Evolutionary conservation across 331 rosid genomes (phyloP).

Genomic region (Cydonia oblonga): DNA sequence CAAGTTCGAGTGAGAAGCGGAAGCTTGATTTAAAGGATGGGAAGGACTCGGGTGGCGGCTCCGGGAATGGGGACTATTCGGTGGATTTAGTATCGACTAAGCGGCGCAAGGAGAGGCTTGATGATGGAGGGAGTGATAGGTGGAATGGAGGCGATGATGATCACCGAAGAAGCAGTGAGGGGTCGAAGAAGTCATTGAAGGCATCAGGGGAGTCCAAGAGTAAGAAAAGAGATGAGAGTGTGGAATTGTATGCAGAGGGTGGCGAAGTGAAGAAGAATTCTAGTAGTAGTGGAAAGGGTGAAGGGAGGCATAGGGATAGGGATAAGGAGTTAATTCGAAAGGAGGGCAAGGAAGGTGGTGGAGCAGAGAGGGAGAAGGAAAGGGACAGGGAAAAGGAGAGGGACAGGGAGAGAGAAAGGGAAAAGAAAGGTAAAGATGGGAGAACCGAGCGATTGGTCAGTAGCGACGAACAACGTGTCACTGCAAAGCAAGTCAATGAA

Average conservation of each 20-base stretch:
- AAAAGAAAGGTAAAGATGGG: constrained; percentile 59
- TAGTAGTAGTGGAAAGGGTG: constrained; percentile 41
- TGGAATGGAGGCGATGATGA: constrained; percentile 92
- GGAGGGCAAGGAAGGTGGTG: constrained; percentile 53
- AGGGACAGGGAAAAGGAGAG: constrained; percentile 48
- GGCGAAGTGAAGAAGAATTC: constrained; percentile 60
- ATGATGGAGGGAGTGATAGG: constrained; percentile 55
- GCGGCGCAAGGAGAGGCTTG: constrained; percentile 70
- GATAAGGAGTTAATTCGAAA: constrained; percentile 49
- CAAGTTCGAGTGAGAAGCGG: constrained; percentile 59
- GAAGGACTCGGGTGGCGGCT: constrained; percentile 28
- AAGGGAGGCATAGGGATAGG: constrained; percentile 61
- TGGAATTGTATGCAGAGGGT: constrained; percentile 56
- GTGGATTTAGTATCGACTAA: constrained; percentile 64
- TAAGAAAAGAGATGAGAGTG: constrained; percentile 59
- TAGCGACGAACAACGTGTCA: constrained; percentile 46
- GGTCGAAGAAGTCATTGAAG: constrained; percentile 50
- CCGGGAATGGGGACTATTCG: constrained; percentile 52
- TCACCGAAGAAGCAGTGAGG: constrained; percentile 30
- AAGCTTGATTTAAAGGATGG: constrained; percentile 49
- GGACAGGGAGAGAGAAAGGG: constrained; percentile 51
- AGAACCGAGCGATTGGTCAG: constrained; percentile 51
- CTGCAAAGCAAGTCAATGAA: constrained; percentile 46
- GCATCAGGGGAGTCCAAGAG: constrained; percentile 58
- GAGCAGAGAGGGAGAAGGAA: constrained; percentile 18